Percentiles rank a stretch among this genome's conserved stretches.
phyloP scores from a whole-genome alignment of 345 rosid genomes.

The Erucastrum elatum region DNA sequence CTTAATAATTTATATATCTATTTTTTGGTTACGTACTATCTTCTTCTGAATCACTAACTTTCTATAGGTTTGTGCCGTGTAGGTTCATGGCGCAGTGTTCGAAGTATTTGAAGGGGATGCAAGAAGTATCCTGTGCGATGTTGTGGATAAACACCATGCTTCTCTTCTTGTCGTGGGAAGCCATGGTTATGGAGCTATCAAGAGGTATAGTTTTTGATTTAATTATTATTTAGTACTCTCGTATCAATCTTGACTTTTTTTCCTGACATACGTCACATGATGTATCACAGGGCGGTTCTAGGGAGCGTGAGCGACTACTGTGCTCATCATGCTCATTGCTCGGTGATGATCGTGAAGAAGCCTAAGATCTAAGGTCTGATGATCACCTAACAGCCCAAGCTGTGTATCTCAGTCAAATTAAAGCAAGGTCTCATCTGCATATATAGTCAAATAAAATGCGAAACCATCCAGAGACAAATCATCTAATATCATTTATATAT shows the following conservation, averaged over 20 bases:
- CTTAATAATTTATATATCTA: not conserved
- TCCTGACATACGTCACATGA: not conserved
- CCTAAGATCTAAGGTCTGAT: conserved; percentile 61
- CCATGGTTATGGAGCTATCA: conserved; percentile 96
- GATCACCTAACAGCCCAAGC: not conserved
- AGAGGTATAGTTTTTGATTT: conserved; percentile 45
- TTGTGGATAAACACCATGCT: conserved; percentile 83
- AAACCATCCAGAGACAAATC: conserved; percentile 4
- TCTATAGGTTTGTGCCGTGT: conserved; percentile 18
- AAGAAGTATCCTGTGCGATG: conserved; percentile 83
- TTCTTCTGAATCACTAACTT: not conserved
- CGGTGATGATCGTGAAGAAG: conserved; percentile 93
- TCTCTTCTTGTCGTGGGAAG: conserved; percentile 88
- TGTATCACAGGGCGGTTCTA: conserved; percentile 73
- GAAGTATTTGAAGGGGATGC: conserved; percentile 91
- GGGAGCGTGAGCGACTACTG: conserved; percentile 97
- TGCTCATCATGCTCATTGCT: conserved; percentile 96
- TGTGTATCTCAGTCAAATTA: not conserved
- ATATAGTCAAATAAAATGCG: conserved; percentile 5
- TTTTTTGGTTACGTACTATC: not conserved
- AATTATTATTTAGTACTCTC: not conserved
- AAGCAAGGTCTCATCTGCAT: not conserved
- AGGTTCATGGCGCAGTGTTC: conserved; percentile 57
- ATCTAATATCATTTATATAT: no score
- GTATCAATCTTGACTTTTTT: no score